These are phyloP conservation scores for Cutaneotrichosporon mucoides DNA, from an alignment of 1,284 basidiomycete species.

Conservation along the genomic window DNA sequence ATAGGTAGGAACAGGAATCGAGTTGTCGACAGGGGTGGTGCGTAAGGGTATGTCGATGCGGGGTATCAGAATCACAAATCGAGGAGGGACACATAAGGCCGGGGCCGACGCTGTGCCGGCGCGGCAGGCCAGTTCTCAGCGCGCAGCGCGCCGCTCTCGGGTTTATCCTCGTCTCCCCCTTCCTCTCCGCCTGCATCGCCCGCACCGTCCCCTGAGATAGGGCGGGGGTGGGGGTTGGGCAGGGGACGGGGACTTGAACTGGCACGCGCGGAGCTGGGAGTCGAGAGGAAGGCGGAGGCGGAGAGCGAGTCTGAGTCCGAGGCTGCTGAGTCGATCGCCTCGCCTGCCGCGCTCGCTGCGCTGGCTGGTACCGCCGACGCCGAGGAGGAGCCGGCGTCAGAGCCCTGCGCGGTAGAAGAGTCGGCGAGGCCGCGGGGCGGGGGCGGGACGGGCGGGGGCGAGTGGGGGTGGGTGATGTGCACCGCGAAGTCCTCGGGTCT, in stretches of 20 bases:
- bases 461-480: no score
- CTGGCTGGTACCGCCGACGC: neutral
- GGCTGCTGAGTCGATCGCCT: neutral
- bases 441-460: no score
- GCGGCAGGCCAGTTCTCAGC: slow-evolving; percentile 12
- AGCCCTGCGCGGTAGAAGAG: neutral
- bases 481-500: no score
- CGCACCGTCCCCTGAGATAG: no score
- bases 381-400: neutral
- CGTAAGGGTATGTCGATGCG: no score
- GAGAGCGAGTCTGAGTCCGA: slow-evolving; percentile 1
- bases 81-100: slow-evolving; percentile 15
- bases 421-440: neutral
- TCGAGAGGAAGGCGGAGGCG: neutral
- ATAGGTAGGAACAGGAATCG: no score
- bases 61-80: slow-evolving; percentile 6
- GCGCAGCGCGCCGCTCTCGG: slow-evolving; percentile 10
- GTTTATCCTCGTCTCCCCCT: slow-evolving; percentile 2
- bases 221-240: no score
- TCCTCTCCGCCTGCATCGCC: no score
- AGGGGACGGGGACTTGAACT: no score
- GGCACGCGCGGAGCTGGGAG: neutral
- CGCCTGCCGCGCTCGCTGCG: neutral
- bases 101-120: neutral
- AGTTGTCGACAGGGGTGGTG: no score